Evolutionary conservation across 1,139 yeast genomes (phyloP), one percentile per base, ranked within the genome.

Genomic region (Debaryomyces udenii): DNA sequence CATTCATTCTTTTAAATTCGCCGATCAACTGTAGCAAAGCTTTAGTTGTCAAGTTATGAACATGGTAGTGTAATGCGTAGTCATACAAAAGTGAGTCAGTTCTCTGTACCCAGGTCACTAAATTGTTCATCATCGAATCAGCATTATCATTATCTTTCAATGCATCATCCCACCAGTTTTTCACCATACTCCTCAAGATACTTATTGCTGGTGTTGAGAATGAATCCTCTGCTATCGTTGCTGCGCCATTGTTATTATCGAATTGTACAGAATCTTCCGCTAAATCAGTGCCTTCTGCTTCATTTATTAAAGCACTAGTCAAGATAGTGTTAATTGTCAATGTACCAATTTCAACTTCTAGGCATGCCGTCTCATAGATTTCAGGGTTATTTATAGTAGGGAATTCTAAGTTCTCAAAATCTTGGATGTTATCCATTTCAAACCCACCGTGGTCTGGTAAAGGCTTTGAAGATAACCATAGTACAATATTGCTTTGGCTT

Each of bases 81-180:
- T 89, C 96, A 61, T 86, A 93, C 37, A 93, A 66, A 51, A 61
- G 76, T 0, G 96, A 86, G 16, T 78, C 78, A 9, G 86, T 79
- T 38, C 83, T 78, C 48, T 89, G 89, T 16, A 90, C 88, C 99
- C 99, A 93, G 3, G 84, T 74, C 2, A 89, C 86, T 58, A 93
- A 82, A 30, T 83, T 78, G 53, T 88, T 88, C 53, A 93, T 85
- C 78, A 93, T 78, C 1, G 88, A 70, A 59, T 93, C 99, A 0
- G 97, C 97, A 50, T 83, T 82, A 7, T 70, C 55, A 50, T 86
- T 78, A 45, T 81, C 81, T 24, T 73, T 70, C 42, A 87, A 66
- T 0, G 97, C 98, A 56, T 83, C 87, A 56, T 89, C 95, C 97
- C 98, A 93, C 96, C 97, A 89, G 31, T 76, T 82, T 53, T 85